phyloP scores from a whole-genome alignment of 1,284 basidiomycete genomes.

The Chiua sp. region DNA sequence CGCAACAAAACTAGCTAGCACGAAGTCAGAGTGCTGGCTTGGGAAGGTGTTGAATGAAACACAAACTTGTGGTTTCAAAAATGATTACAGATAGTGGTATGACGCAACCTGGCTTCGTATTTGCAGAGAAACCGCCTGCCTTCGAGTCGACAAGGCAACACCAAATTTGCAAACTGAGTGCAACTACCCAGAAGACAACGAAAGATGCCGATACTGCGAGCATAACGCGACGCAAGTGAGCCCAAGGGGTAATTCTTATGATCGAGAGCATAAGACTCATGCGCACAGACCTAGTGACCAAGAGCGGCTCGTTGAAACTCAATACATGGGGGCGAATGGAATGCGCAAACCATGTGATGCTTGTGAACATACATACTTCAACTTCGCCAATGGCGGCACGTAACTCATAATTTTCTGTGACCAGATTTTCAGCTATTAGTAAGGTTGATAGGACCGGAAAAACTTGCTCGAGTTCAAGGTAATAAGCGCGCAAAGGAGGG shows the following conservation, averaged over 20 bases:
- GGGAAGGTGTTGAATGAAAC: neutral
- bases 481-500: neutral
- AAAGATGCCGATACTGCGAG: neutral
- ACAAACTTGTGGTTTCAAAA: constrained; percentile 8
- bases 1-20: constrained; percentile 5
- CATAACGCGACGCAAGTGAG: constrained; percentile 1
- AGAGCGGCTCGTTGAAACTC: neutral
- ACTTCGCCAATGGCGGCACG: neutral
- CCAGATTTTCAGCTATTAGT: neutral
- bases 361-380: constrained; percentile 8
- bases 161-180: constrained; percentile 4
- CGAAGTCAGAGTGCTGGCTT: neutral
- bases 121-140: neutral
- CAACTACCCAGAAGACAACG: constrained; percentile 8
- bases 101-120: neutral
- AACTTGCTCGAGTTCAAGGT: neutral
- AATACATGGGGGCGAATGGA: neutral
- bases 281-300: constrained; percentile 17
- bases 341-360: constrained; percentile 11
- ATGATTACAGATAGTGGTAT: constrained; percentile 1
- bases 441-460: neutral
- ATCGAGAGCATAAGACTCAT: constrained; percentile 20
- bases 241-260: constrained; percentile 4
- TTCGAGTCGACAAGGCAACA: constrained; percentile 1
- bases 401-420: neutral